Base-by-base conservation (phyloP, 164 flowering plant species). In the Umbilicus rupestris region DNA sequence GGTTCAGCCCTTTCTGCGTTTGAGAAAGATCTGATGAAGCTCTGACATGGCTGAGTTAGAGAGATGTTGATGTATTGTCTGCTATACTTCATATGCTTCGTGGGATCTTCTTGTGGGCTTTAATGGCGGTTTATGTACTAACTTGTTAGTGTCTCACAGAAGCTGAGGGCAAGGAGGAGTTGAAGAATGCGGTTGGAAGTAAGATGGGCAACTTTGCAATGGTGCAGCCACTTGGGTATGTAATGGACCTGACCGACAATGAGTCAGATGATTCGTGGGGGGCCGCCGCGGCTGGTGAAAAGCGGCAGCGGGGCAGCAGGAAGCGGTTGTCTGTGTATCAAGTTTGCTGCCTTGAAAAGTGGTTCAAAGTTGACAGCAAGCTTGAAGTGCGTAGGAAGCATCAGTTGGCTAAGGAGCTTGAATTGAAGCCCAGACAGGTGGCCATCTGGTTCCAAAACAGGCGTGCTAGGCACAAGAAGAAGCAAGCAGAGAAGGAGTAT, bases 371-470 rank as follows among this genome's bases (percentile, higher is more conserved):
- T 14, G 60, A 55, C 60, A 55, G 33, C 35, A 55, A 55, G 60
- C 60, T 55, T 26, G 60, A 26, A 28, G 33, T 33, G 17, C 60
- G 33, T 5, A 55, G 60, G 60, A 55, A 28, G 33, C 2, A 12
- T 26, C 33, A 55, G 33, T 28, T 55, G 60, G 60, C 60, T 55
- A 55, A n/a, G 60, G 60, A 55, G 33, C 60, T 55, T 26, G 60
- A 19, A 28, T 15, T 55, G 60, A 28, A 55, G 60, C 60, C 60
- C 4, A 28, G 33, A 8, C 60, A 55, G 33, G 60, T 55, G 5
- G 60, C 33, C 60, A 55, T 55, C 15, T 55, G 60, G 60, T 55
- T 55, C 22, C 60, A 55, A 22, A 55, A 55, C 60, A 26, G 60
- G 60, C 60, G 60, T 12, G 60, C 60, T 16, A 55, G 60, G 60